phyloP scores from a whole-genome alignment of 2,329 filamentous ascomycete species.

The Aspergillus puulaauensis region DNA sequence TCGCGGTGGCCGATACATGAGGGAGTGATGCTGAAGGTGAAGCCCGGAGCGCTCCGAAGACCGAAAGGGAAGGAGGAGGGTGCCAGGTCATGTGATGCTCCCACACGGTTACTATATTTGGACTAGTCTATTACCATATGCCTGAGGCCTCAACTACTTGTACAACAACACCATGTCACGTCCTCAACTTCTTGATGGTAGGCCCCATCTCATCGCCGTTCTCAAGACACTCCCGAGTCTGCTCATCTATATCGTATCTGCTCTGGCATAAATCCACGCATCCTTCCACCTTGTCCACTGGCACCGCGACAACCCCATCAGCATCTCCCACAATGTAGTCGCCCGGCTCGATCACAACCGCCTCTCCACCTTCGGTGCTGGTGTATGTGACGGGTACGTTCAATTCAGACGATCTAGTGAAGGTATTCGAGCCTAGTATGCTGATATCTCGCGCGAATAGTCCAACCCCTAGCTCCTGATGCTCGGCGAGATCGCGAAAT shows the following conservation, averaged over 20 bases:
- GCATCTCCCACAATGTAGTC: conserved; percentile 37
- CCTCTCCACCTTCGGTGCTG: conserved; percentile 18
- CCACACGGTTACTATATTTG: background rate
- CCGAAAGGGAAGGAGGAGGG: background rate
- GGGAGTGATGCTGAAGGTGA: background rate
- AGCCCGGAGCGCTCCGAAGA: background rate
- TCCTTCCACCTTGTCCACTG: conserved; percentile 26
- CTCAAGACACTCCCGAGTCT: conserved; percentile 31
- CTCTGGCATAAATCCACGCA: conserved; percentile 33
- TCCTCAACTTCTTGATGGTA: conserved; percentile 36
- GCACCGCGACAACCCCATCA: conserved; percentile 28
- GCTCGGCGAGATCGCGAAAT: conserved; percentile 38
- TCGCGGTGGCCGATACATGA: background rate
- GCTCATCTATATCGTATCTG: conserved; percentile 35
- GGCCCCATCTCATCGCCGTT: conserved; percentile 35
- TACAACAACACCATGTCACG: conserved; percentile 16
- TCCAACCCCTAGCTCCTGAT: conserved; percentile 26
- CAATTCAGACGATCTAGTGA: conserved; percentile 34
- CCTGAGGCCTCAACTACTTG: background rate
- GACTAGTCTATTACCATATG: background rate
- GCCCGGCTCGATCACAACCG: conserved; percentile 31
- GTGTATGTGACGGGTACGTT: conserved; percentile 35
- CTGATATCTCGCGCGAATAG: conserved; percentile 34
- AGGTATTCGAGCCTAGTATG: conserved; percentile 35
- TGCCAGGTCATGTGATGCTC: background rate